Evolutionary conservation across 1,139 yeast species (phyloP).

Genomic region (Zygosaccharomyces pseudobailii): DNA sequence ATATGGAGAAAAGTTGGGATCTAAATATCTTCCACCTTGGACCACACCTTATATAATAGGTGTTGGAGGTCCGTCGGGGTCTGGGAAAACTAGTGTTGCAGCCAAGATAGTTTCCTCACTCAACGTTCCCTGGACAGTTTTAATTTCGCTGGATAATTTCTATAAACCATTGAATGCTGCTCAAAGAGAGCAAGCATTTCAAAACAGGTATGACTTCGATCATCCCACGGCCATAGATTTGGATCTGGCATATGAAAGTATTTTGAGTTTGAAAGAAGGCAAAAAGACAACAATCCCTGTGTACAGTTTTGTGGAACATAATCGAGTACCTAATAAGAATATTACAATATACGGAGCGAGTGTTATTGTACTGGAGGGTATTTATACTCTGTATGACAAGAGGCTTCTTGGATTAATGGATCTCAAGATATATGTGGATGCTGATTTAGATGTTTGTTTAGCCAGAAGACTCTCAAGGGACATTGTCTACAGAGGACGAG

Average conservation of each 20-base stretch:
- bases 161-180: constrained; percentile 67
- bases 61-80: constrained; percentile 90
- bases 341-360: constrained; percentile 90
- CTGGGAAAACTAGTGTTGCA: constrained; percentile 93
- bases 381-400: constrained; percentile 73
- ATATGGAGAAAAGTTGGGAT: constrained; percentile 7
- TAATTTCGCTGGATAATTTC: constrained; percentile 85
- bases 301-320: constrained; percentile 75
- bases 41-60: constrained; percentile 93
- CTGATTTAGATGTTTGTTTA: constrained; percentile 86
- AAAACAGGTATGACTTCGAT: constrained; percentile 75
- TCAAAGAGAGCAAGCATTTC: constrained; percentile 60
- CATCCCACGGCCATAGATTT: constrained; percentile 77
- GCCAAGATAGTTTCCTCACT: constrained; percentile 72
- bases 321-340: constrained; percentile 57
- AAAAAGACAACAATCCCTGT: constrained; percentile 70
- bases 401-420: constrained; percentile 74
- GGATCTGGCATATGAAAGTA: constrained; percentile 61
- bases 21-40: constrained; percentile 81
- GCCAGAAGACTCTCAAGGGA: constrained; percentile 86
- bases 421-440: constrained; percentile 84
- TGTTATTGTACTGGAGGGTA: constrained; percentile 87
- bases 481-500: constrained; percentile 80
- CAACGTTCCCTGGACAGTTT: constrained; percentile 94
- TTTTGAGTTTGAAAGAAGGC: constrained; percentile 59